These are phyloP conservation scores for Excoecaria agallocha DNA, from an alignment of 345 rosid species.

Conservation along the genomic window DNA sequence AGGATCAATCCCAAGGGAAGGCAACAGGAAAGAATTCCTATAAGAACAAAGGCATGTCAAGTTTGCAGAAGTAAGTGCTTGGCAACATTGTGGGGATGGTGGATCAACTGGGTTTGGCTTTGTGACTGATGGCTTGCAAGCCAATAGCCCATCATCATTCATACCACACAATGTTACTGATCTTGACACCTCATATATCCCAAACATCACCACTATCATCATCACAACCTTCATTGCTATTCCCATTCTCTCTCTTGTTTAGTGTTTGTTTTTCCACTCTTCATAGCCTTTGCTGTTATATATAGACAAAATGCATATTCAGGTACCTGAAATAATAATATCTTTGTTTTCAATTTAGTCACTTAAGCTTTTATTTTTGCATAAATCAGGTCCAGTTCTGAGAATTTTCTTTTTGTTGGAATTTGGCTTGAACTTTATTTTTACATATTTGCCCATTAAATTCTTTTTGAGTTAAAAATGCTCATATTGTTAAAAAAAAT, in stretches of 20 bases:
- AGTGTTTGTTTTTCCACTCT: no score
- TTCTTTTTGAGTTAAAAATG: no score
- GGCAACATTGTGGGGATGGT: constrained; percentile 46
- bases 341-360: no score
- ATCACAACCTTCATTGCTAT: neutral
- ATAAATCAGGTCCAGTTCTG: no score
- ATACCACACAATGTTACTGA: constrained; percentile 49
- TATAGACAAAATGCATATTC: no score
- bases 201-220: neutral
- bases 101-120: constrained; percentile 51
- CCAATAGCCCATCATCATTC: constrained; percentile 40
- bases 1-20: constrained; percentile 66
- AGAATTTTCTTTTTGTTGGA: no score
- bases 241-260: neutral
- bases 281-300: no score
- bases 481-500: no score
- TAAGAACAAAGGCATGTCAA: constrained; percentile 62
- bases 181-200: constrained; percentile 15
- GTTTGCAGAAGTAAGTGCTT: constrained; percentile 49
- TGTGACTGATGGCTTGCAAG: constrained; percentile 64
- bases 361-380: no score
- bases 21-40: constrained; percentile 45
- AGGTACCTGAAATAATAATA: no score
- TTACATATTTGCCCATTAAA: no score
- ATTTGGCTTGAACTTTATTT: no score